These are phyloP conservation scores for Populus hybrid DNA, from an alignment of 441 rosid genomes.

Conservation along the genomic window DNA sequence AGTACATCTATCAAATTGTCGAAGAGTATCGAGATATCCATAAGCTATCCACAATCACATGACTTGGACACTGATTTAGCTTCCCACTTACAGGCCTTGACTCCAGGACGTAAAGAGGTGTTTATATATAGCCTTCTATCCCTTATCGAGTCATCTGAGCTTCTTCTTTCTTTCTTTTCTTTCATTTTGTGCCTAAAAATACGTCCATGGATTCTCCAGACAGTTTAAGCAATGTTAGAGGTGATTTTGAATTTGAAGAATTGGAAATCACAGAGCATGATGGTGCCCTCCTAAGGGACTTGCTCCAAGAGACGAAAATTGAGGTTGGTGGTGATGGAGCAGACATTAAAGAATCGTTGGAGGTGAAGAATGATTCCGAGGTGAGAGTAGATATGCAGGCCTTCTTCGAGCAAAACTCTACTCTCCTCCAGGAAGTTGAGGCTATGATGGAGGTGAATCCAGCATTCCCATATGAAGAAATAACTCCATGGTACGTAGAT, in stretches of 20 bases:
- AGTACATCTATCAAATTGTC: too few relatives aligned
- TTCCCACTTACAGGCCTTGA: not conserved
- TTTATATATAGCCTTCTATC: not conserved
- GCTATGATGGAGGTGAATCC: not conserved
- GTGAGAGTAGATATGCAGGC: not conserved
- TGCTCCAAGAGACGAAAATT: not conserved
- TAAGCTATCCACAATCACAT: too few relatives aligned
- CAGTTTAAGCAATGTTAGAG: not conserved
- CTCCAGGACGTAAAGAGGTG: not conserved
- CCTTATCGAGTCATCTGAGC: not conserved
- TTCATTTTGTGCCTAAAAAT: not conserved
- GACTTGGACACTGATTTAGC: not conserved
- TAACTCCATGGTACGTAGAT: not conserved
- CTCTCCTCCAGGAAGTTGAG: not conserved
- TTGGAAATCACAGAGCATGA: not conserved
- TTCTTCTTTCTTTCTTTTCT: not conserved
- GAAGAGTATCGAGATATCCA: too few relatives aligned
- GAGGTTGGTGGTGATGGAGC: not conserved
- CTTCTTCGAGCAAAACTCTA: not conserved
- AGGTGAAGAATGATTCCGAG: not conserved
- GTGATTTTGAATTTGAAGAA: not conserved
- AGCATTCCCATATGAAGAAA: not conserved
- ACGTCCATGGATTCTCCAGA: not conserved
- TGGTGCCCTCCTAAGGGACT: not conserved
- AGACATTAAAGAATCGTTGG: not conserved